Conservation (phyloP, 805 yeast species). For the Isabelozyma pseudorhagii region DNA sequence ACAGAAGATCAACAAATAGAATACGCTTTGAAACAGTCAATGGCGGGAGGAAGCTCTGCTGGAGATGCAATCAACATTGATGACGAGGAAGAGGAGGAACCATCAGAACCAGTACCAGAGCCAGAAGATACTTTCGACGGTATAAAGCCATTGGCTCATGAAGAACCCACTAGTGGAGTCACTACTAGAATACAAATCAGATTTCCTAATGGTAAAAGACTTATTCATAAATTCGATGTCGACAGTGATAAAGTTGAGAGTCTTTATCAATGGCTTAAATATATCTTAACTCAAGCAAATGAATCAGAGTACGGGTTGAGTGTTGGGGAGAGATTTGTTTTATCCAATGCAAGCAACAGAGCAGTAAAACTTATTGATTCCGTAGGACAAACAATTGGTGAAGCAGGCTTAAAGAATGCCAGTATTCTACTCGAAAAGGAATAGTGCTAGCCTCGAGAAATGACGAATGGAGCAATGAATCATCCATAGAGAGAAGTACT, state of each 20-base stretch:
- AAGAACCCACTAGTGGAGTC: constrained; percentile 64
- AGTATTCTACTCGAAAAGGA: constrained; percentile 65
- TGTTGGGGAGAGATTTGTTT: constrained; percentile 23
- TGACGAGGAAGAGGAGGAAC: constrained; percentile 10
- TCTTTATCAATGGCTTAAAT: constrained; percentile 68
- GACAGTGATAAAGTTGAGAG: constrained; percentile 51
- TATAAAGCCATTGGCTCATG: constrained; percentile 49
- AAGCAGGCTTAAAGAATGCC: constrained; percentile 80
- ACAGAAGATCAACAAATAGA: constrained; percentile 84
- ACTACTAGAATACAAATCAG: constrained; percentile 84
- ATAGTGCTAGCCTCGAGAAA: constrained; percentile 1
- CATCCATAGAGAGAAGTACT: too few relatives aligned
- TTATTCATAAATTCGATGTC: constrained; percentile 64
- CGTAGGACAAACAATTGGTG: constrained; percentile 59
- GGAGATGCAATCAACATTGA: constrained; percentile 24
- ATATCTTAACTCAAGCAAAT: constrained; percentile 42
- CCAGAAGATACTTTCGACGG: constrained; percentile 43
- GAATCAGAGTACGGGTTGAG: constrained; percentile 52
- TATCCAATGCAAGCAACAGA: constrained; percentile 32
- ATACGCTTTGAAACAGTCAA: constrained; percentile 66
- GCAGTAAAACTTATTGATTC: constrained; percentile 54
- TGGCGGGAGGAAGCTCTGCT: constrained; percentile 29
- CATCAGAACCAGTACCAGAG: neutral
- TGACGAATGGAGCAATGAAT: too few relatives aligned
- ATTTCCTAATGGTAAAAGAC: constrained; percentile 79